Evolutionary conservation across 1,284 basidiomycete species (phyloP), one percentile per base, ranked within the genome.

Genomic region (Earliella scabrosa): DNA sequence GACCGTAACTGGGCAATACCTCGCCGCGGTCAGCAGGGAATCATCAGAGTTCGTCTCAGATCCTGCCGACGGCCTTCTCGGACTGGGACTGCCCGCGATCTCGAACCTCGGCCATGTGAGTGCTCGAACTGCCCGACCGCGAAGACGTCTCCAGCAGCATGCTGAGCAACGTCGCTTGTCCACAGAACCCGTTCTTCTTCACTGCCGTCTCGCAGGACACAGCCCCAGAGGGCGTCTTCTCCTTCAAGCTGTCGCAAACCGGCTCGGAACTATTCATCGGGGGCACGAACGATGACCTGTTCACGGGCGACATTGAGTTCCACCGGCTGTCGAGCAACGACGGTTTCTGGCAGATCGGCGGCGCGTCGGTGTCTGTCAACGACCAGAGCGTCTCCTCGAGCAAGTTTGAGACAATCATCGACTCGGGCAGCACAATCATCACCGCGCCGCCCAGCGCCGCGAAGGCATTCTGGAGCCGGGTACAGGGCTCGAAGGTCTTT

Each of bases 181-280:
- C 26, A 8, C 32, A 47, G 45, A 18, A 46, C 23, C 45, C 45
- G 20, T 46, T 35, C 45, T 34, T 76, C 67, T 60, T 66, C 56
- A 71, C 65, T 10, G 67, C 72, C 4, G 38, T 68, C 40, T 40
- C 59, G 8, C 64, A 78, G 58, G 66, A 66, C 45, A 61, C 66
- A 32, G 71, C 76, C 49, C 50, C 65, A 16, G 51, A 68, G 21
- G 63, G 68, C 26, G 67, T 72, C 29, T 82, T 82, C 65, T 71
- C 68, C 14, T 80, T 84, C 69, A 77, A 78, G 59, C 75, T 84
- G 60, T 69, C 73, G 11, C 60, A 64, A 43, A 66, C 67, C 23
- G 79, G 77, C 50, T 79, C 79, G 2, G 74, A 78, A 65, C 74
- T 85, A 27, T 79, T 69, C 68, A 73, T 86, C 45, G 82, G 82